Evolutionary conservation across 352 stramenopile genomes (phyloP).

Genomic region (Pilasporangium apinafurcum): DNA sequence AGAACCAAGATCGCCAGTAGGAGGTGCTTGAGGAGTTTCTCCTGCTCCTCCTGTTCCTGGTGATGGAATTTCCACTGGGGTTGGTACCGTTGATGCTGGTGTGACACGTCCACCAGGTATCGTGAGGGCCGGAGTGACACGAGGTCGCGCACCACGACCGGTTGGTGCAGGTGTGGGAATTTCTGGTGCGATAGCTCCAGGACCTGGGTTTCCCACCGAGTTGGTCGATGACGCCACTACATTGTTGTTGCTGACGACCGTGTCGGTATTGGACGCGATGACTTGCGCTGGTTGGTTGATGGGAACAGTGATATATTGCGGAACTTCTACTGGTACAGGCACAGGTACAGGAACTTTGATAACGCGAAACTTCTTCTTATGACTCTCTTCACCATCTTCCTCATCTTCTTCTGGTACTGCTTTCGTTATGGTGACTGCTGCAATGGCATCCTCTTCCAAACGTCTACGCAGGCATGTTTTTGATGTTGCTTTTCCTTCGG

Average conservation of each 20-base stretch:
- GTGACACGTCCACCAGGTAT: too few species aligned
- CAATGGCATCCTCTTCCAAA: not conserved
- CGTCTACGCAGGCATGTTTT: not conserved
- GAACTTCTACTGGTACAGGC: not conserved
- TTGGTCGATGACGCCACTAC: too few species aligned
- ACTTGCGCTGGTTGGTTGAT: not conserved
- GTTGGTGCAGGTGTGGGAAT: not conserved
- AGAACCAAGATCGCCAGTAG: too few species aligned
- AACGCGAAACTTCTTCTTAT: too few species aligned
- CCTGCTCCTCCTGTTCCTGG: too few species aligned
- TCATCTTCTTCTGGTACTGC: not conserved
- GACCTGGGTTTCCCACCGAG: too few species aligned
- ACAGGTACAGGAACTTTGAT: too few species aligned
- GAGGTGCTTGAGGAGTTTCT: too few species aligned
- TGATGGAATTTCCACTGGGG: too few species aligned
- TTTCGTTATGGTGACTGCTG: not conserved
- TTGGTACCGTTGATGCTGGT: not conserved
- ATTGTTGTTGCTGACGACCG: not conserved
- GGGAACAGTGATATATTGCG: not conserved
- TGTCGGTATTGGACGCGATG: not conserved
- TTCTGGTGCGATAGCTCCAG: not conserved
- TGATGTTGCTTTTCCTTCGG: too few species aligned
- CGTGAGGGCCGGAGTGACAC: too few species aligned
- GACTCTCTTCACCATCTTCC: slow-evolving; percentile 1
- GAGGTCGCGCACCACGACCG: not conserved